Evolutionary conservation across 108 stramenopile species (phyloP).

Genomic region (Nitzschia sp.): DNA sequence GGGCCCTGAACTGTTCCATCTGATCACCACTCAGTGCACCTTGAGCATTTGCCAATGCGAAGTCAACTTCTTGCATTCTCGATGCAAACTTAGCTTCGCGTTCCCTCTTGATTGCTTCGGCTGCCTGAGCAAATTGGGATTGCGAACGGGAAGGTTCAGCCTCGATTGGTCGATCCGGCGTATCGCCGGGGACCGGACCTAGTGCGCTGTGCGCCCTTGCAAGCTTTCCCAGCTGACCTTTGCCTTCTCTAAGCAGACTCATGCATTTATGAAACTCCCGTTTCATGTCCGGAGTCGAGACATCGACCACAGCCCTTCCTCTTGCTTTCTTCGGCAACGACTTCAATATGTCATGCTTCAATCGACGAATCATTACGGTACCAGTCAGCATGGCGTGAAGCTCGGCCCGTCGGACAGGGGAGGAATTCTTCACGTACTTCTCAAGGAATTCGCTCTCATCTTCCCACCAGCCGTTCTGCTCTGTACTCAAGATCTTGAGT

Average conservation of each 20-base stretch:
- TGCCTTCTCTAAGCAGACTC: constrained; percentile 60
- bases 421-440: constrained; percentile 78
- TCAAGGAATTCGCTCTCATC: constrained; percentile 70
- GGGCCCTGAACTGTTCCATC: not conserved
- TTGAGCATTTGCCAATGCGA: not conserved
- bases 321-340: constrained; percentile 86
- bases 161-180: not conserved
- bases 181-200: not conserved
- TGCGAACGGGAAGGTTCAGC: not conserved
- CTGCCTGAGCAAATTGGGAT: constrained; percentile 1
- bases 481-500: constrained; percentile 77
- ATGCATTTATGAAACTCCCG: constrained; percentile 57
- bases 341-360: constrained; percentile 93
- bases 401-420: constrained; percentile 62
- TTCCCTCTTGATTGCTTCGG: constrained; percentile 1
- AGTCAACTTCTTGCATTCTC: constrained; percentile 7
- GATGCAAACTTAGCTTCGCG: constrained; percentile 5
- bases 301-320: constrained; percentile 63
- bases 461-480: constrained; percentile 62
- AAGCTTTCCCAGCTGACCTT: constrained; percentile 70
- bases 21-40: constrained; percentile 5
- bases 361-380: constrained; percentile 94
- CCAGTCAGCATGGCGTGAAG: constrained; percentile 90
- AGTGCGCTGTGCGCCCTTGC: constrained; percentile 46
- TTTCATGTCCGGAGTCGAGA: constrained; percentile 43